phyloP scores from a whole-genome alignment of 176 grass and related monocot genomes.

The sorghum (Sorghum bicolor) region Sorghum_bicolor_NCBIv3 NC_012873.2:54547001-54547500 shows the following conservation, averaged over 20 bases:
- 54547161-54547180: not conserved
- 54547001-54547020: not conserved
- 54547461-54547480: slow-evolving; percentile 94
- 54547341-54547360: slow-evolving; percentile 4
- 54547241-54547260: slow-evolving; percentile 47
- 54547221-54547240: slow-evolving; percentile 29
- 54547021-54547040: slow-evolving; percentile 17
- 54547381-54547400: slow-evolving; percentile 80
- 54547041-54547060: slow-evolving; percentile 15
- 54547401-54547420: slow-evolving; percentile 96
- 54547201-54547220: slow-evolving; percentile 29
- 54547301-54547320: slow-evolving; percentile 94
- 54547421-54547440: slow-evolving; percentile 89
- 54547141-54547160: not conserved
- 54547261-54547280: slow-evolving; percentile 76
- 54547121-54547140: not conserved
- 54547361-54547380: slow-evolving; percentile 40
- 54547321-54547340: slow-evolving; percentile 79
- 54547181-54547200: slow-evolving; percentile 12
- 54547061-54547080: slow-evolving; percentile 18
- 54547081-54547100: slow-evolving; percentile 14
- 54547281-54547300: slow-evolving; percentile 90
- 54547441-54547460: slow-evolving; percentile 69
- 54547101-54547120: not conserved
- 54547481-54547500: slow-evolving; percentile 98